Evolutionary conservation across 345 rosid genomes (phyloP), one percentile per base, ranked within the genome.

Genomic region (Schrenkiella parvula): DNA sequence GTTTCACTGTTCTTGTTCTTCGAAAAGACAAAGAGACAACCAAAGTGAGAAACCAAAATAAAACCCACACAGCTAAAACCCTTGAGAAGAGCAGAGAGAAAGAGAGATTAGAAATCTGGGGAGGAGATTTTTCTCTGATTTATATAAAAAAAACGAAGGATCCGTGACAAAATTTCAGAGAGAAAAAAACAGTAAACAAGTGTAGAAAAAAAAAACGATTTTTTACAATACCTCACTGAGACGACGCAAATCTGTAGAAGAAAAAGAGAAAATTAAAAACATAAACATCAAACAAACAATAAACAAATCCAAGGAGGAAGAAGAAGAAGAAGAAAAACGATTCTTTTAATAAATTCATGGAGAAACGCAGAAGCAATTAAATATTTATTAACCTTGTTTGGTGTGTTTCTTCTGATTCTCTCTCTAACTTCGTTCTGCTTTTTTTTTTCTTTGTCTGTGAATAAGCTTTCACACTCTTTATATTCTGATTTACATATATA

Each of bases 31-130:
- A 10, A 76, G 46, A 53, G 26, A 37, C 8, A 57, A 56, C 28
- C 18, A 58, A 9, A 35, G 53, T 63, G 46, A 68, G 64, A 53
- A 68, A 60, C 47, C 35, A 6, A 59, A 43, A 75, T 2, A 43
- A 18, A 67, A 53, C 48, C 25, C 62, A 68, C n/a, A 75, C 47
- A 61, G 61, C 80, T 76, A 46, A 76, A 76, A 76, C 80, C 80
- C 80, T 70, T n/a, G n/a, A n/a, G n/a, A n/a, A 62, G 41, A 69
- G 42, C 34, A 38, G 3, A 37, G 17, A 57, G 25, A 71, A 21
- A 60, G 26, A 53, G 31, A 75, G 70, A 35, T 76, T 37, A 76
- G 66, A 70, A 62, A 76, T 63, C 75, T 69, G 71, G 17, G 75
- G 75, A n/a, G 12, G 66, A 76, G 54, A 48, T 66, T 52, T 38